Evolutionary conservation across 306 rosid species (phyloP), one percentile per base, ranked within the genome.

Genomic region (Castanopsis chinensis): DNA sequence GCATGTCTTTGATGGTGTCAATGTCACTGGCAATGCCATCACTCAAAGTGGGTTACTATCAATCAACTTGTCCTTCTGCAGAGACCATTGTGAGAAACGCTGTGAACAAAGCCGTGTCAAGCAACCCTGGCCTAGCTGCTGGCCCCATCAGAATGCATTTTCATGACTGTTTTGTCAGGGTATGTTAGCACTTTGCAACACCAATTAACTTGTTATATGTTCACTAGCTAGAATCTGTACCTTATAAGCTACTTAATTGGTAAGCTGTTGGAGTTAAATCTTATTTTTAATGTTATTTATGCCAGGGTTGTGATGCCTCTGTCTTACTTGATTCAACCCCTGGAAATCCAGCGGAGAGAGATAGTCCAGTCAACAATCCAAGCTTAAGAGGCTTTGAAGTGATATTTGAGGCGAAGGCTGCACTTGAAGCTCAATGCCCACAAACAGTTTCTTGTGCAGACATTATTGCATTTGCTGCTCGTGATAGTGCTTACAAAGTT

Each of bases 371-470:
- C 12, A 84, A 86, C 85, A 77, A 76, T 7, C 85, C 79, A 2
- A 86, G 87, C 72, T 73, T 86, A n/a, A 33, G 81, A 74, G 87
- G 89, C 8, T 83, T 80, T n/a, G 82, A 86, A 52, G 85, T 80
- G 28, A 83, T 86, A 0, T 79, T 80, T 30, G 64, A 78, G 33
- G 87, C 82, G 15, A 83, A 86, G 74, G 78, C 80, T 0, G 60
- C 71, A 59, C 53, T 86, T 5, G 87, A 86, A 77, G 69, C 85
- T 33, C 18, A 53, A 3, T 86, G 89, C 30, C 87, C 89, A 0
- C 53, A 71, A 33, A 86, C 77, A 5, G 87, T 86, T 1, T 83
- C 87, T 0, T 86, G 87, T 21, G 89, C 83, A 3, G 85, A 86
- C 81, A 80, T 86, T 67, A 64, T 86, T 6, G 81, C 87, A 5